phyloP scores from a whole-genome alignment of 768 basidiomycete genomes.

The Amanita pseudoporphyria region DNA sequence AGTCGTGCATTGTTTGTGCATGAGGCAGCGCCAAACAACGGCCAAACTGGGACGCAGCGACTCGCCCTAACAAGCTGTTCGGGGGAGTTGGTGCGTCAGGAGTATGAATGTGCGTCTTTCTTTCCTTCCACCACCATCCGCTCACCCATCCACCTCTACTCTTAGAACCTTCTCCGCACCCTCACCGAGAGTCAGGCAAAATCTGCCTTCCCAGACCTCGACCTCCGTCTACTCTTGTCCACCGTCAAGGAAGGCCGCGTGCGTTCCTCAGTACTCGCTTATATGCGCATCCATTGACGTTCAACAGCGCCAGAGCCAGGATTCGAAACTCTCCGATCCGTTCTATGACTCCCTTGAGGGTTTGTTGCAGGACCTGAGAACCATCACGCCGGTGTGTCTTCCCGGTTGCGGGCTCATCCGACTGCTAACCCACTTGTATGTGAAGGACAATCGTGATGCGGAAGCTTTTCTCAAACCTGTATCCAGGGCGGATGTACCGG shows the following conservation, averaged over 20 bases:
- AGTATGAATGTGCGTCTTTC: constrained; percentile 13
- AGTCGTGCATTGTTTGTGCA: background rate
- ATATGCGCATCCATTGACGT: constrained; percentile 9
- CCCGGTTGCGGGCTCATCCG: constrained; percentile 16
- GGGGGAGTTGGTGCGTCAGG: constrained; percentile 2
- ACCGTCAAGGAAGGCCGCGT: constrained; percentile 87
- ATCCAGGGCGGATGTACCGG: constrained; percentile 79
- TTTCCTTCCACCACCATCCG: constrained; percentile 1
- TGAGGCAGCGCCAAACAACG: background rate
- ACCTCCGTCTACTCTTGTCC: constrained; percentile 74
- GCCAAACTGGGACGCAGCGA: background rate
- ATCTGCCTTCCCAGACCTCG: constrained; percentile 47
- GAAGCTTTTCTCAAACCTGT: constrained; percentile 94
- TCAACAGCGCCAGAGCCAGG: constrained; percentile 32
- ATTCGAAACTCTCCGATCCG: constrained; percentile 69
- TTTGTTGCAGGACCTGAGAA: constrained; percentile 76
- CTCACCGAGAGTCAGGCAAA: constrained; percentile 72
- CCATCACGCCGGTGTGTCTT: constrained; percentile 51
- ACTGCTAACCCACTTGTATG: constrained; percentile 18
- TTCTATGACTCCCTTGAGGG: constrained; percentile 95
- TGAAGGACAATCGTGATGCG: constrained; percentile 78
- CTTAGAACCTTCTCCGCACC: constrained; percentile 81
- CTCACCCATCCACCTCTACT: constrained; percentile 6
- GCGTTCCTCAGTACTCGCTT: constrained; percentile 25
- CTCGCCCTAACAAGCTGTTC: constrained; percentile 3